phyloP scores from a whole-genome alignment of 345 rosid genomes.

The Cardamine chenopodiifolia region DNA sequence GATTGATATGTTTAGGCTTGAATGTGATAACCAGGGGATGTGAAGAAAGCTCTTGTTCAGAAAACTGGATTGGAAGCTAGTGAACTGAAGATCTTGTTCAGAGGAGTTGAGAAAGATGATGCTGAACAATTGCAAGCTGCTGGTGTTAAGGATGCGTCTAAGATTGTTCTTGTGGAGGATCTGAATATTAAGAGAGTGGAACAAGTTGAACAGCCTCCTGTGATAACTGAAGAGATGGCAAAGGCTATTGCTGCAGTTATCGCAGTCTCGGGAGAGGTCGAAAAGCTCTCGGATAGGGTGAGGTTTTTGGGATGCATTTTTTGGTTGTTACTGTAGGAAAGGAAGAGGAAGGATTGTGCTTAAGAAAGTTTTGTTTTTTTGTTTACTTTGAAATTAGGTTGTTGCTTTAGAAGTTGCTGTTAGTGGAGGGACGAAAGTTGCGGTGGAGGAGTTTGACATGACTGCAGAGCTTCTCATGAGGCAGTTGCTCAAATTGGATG shows the following conservation, averaged over 20 bases:
- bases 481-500: slow-evolving; percentile 79
- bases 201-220: slow-evolving; percentile 45
- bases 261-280: slow-evolving; percentile 59
- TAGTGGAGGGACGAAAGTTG: slow-evolving; percentile 62
- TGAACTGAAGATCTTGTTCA: slow-evolving; percentile 60
- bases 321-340: background rate
- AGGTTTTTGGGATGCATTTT: slow-evolving; percentile 8
- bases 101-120: slow-evolving; percentile 80
- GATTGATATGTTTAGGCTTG: slow-evolving; percentile 8
- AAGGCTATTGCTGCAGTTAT: slow-evolving; percentile 62
- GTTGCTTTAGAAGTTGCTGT: slow-evolving; percentile 70
- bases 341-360: background rate
- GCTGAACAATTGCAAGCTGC: slow-evolving; percentile 54
- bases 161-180: slow-evolving; percentile 62
- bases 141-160: slow-evolving; percentile 73
- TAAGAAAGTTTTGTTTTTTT: background rate
- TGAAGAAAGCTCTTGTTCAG: slow-evolving; percentile 59
- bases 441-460: slow-evolving; percentile 60
- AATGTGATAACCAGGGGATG: slow-evolving; percentile 53
- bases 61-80: slow-evolving; percentile 55
- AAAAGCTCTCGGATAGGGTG: slow-evolving; percentile 80
- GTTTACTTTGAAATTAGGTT: slow-evolving; percentile 45
- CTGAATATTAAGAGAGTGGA: slow-evolving; percentile 37
- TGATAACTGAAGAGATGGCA: slow-evolving; percentile 44
- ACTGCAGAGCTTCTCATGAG: slow-evolving; percentile 86